Evolutionary conservation across 1,284 basidiomycete species (phyloP), one percentile per base, ranked within the genome.

Genomic region (Trametes pubescens): DNA sequence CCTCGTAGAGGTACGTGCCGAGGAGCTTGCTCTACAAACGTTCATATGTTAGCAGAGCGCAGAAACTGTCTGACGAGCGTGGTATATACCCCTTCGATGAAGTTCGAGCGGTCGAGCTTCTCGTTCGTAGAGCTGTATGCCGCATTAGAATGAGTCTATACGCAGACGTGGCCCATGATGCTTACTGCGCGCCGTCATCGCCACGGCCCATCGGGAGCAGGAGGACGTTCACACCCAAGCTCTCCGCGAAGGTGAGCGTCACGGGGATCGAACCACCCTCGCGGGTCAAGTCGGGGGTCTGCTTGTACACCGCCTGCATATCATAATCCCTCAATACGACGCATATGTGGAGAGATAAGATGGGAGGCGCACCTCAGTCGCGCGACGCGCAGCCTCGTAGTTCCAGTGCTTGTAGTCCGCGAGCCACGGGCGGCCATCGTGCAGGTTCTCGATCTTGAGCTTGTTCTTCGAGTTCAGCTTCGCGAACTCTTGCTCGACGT

Each of bases 231-330:
- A 91, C 89, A 34, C 87, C 86, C 53, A 98, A 81, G 52, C 89
- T 87, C 75, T 99, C 95, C 22, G 96, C 94, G 77, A 99, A 98
- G 7, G 96, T 97, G 63, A 99, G 84, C 6, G 96, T 98, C 54
- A 99, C 95, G 0, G 96, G 96, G 71, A 99, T 98, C 2, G 94
- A 97, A 2, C 97, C 96, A 62, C 98, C 97, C 80, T 99, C 97
- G 52, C 66, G 69, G 7, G 70, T 72, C 57, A 64, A 57, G 54
- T 66, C 72, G 11, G 68, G 56, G 13, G 53, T 59, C 38, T 60
- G 65, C 48, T 69, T 66, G 69, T 75, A 75, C 1, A 75, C 66
- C 0, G 67, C 66, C 73, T 75, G 29, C 24, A 29, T 5, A 24
- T 16, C 5, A 29, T 4, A 26, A 22, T 29, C 18, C 11, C 26